Conservation (phyloP, 768 basidiomycete species). For the Tulasnella sp. region DNA sequence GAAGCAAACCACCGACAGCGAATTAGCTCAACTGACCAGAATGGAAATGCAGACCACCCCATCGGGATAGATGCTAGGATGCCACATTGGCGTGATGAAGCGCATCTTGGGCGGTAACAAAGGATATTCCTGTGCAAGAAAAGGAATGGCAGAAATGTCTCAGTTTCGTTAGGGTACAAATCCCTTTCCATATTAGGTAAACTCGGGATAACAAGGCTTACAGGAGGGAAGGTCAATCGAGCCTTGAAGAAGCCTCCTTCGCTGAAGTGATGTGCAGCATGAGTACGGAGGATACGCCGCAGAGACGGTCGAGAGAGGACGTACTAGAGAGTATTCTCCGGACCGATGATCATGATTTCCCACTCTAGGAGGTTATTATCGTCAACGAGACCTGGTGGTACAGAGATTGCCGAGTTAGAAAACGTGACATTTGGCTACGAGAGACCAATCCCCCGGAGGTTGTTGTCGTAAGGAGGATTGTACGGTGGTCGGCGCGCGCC, state of each 20-base stretch:
- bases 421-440: slow-evolving; percentile 26
- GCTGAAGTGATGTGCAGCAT: slow-evolving; percentile 31
- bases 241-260: slow-evolving; percentile 97
- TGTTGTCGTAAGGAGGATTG: background rate
- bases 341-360: slow-evolving; percentile 92
- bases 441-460: slow-evolving; percentile 12
- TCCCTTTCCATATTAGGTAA: background rate
- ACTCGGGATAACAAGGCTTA: slow-evolving; percentile 12
- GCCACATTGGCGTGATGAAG: slow-evolving; percentile 93
- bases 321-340: slow-evolving; percentile 25
- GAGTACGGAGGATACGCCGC: slow-evolving; percentile 17
- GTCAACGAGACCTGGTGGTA: slow-evolving; percentile 69
- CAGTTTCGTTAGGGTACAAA: background rate
- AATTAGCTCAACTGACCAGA: slow-evolving; percentile 45
- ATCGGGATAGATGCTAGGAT: slow-evolving; percentile 94
- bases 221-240: slow-evolving; percentile 68
- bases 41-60: slow-evolving; percentile 96
- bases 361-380: slow-evolving; percentile 93
- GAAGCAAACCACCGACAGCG: background rate
- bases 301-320: background rate
- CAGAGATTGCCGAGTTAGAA: slow-evolving; percentile 23
- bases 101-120: slow-evolving; percentile 89
- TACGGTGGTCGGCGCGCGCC: background rate
- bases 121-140: slow-evolving; percentile 51
- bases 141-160: slow-evolving; percentile 7